These are phyloP conservation scores for Phanerodontia chrysosporium DNA, from an alignment of 768 basidiomycete genomes.

Conservation along the genomic window DNA sequence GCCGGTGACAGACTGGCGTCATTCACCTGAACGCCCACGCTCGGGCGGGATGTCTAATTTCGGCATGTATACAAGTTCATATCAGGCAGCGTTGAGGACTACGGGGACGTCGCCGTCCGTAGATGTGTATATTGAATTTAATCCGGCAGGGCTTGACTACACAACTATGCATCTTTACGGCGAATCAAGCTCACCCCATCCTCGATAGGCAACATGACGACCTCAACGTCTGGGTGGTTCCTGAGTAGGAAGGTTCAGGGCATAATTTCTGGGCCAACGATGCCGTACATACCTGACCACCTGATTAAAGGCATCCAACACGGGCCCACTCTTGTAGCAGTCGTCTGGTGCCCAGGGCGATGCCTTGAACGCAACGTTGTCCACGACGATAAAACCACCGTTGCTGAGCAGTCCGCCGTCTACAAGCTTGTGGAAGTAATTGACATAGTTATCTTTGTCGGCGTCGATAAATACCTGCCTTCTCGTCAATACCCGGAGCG, in stretches of 20 bases:
- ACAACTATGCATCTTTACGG: slow-evolving; percentile 2
- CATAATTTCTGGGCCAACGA: too few species aligned
- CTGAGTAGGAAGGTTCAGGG: neutral
- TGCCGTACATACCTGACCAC: neutral
- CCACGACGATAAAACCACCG: slow-evolving; percentile 10
- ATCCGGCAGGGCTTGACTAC: too few species aligned
- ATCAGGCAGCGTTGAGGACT: too few species aligned
- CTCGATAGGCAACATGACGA: slow-evolving; percentile 12
- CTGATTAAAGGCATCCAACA: neutral
- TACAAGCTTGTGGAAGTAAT: slow-evolving; percentile 8
- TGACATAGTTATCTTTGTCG: slow-evolving; percentile 10
- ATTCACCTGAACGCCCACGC: neutral
- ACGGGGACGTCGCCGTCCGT: too few species aligned
- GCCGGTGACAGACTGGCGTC: neutral
- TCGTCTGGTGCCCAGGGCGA: slow-evolving; percentile 12
- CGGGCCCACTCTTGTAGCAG: neutral
- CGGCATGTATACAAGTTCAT: neutral
- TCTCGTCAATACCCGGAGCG: neutral
- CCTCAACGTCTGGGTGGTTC: slow-evolving; percentile 7
- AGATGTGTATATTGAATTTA: too few species aligned
- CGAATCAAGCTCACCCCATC: slow-evolving; percentile 14
- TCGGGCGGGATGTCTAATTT: neutral
- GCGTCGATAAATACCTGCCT: slow-evolving; percentile 14
- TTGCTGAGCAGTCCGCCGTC: slow-evolving; percentile 4
- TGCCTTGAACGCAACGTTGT: slow-evolving; percentile 12